Evolutionary conservation across 2,329 filamentous ascomycete species (phyloP).

Genomic region (Magnaporthiopsis incrustans): DNA sequence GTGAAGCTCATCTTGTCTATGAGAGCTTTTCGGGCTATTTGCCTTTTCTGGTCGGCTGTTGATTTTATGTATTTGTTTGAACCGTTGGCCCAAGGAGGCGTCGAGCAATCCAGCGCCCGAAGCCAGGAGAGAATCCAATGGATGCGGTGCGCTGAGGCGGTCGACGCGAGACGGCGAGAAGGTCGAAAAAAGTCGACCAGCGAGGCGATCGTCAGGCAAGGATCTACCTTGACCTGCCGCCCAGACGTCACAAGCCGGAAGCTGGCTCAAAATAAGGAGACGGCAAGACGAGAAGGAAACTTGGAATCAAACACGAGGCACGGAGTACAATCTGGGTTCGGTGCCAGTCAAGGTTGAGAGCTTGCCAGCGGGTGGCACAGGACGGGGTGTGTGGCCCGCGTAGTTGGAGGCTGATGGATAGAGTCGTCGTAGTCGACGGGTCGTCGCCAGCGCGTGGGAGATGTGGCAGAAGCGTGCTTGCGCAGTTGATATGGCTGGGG

Average conservation of each 20-base stretch:
- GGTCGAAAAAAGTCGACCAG: conserved; percentile 2
- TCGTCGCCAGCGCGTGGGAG: neutral
- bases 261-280: too few species aligned
- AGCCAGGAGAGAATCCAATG: neutral
- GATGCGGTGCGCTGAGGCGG: too few species aligned
- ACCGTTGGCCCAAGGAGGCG: neutral
- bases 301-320: too few species aligned
- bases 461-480: neutral
- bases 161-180: too few species aligned
- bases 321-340: too few species aligned
- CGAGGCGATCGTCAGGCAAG: conserved; percentile 1
- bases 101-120: conserved; percentile 7
- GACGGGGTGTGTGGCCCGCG: neutral
- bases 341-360: too few species aligned
- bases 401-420: neutral
- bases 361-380: too few species aligned
- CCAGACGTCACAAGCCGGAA: too few species aligned
- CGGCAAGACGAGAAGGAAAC: too few species aligned
- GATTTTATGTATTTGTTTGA: neutral
- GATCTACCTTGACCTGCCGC: conserved; percentile 2
- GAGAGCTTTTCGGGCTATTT: neutral
- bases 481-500: conserved; percentile 12
- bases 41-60: too few species aligned
- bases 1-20: conserved; percentile 25
- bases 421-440: neutral